phyloP scores from a whole-genome alignment of 108 stramenopile genomes.

The Skeletonema grethae region DNA sequence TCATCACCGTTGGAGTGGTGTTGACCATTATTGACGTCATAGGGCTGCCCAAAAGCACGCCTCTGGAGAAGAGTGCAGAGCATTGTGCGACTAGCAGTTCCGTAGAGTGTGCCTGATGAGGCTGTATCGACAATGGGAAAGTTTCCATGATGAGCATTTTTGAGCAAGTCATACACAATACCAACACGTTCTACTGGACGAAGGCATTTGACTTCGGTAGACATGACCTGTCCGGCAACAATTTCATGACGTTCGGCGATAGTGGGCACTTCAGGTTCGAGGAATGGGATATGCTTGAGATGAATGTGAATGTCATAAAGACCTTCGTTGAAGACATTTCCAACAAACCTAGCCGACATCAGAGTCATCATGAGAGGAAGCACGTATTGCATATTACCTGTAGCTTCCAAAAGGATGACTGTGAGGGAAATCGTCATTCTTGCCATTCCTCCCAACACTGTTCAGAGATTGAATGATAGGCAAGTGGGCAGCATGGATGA shows the following conservation, averaged over 20 bases:
- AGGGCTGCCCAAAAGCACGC: constrained; percentile 84
- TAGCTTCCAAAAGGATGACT: constrained; percentile 96
- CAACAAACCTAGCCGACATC: constrained; percentile 94
- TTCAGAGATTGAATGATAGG: too few relatives aligned
- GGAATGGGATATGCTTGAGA: constrained; percentile 87
- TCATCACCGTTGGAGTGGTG: constrained; percentile 58
- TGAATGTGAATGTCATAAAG: constrained; percentile 97
- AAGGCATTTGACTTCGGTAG: constrained; percentile 84
- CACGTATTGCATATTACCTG: constrained; percentile 98
- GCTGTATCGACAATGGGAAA: constrained; percentile 95
- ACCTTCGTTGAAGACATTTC: constrained; percentile 97
- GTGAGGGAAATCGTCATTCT: constrained; percentile 98
- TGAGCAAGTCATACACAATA: constrained; percentile 87
- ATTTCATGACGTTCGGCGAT: constrained; percentile 90
- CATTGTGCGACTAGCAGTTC: constrained; percentile 87
- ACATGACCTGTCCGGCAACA: constrained; percentile 91
- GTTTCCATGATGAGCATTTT: constrained; percentile 78
- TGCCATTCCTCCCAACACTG: constrained; percentile 95
- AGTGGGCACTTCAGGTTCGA: constrained; percentile 89
- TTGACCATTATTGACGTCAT: constrained; percentile 69
- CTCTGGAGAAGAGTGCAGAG: constrained; percentile 87
- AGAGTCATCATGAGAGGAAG: constrained; percentile 98
- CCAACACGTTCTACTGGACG: constrained; percentile 89
- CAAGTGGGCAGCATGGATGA: background rate
- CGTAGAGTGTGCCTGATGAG: constrained; percentile 86